Evolutionary conservation across 345 rosid genomes (phyloP).

Genomic region (Citrus sp.): DNA sequence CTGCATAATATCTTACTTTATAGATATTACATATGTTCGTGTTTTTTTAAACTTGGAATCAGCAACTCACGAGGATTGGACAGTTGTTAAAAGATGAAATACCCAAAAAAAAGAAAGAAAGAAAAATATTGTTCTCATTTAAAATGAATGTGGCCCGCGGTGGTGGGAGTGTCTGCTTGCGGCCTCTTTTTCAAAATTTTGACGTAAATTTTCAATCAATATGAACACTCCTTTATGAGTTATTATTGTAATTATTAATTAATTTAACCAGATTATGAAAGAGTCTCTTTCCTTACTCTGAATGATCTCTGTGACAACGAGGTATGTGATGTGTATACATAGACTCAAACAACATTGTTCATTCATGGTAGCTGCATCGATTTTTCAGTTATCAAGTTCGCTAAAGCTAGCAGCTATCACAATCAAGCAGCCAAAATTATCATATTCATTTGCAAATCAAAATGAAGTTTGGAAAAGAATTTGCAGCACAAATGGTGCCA

Average conservation of each 20-base stretch:
- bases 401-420: too few relatives aligned
- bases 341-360: neutral
- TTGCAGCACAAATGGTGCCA: slow-evolving; percentile 61
- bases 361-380: neutral
- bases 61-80: too few relatives aligned
- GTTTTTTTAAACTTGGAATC: too few relatives aligned
- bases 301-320: too few relatives aligned
- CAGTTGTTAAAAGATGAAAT: too few relatives aligned
- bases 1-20: too few relatives aligned
- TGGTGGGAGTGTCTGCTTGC: neutral
- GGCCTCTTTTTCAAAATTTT: neutral
- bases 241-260: neutral
- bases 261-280: too few relatives aligned
- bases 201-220: neutral
- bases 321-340: neutral
- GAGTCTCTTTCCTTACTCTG: too few relatives aligned
- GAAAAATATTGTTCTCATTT: too few relatives aligned
- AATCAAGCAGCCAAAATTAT: neutral
- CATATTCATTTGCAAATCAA: neutral
- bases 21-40: too few relatives aligned
- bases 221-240: neutral
- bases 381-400: neutral
- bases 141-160: neutral
- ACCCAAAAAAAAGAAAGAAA: too few relatives aligned
- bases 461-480: slow-evolving; percentile 83